A percentile compares a stretch with the other conserved stretches of the same genome.
Evolutionary conservation across 1,284 basidiomycete species (phyloP).

Genomic region (Fistulina hepatica): DNA sequence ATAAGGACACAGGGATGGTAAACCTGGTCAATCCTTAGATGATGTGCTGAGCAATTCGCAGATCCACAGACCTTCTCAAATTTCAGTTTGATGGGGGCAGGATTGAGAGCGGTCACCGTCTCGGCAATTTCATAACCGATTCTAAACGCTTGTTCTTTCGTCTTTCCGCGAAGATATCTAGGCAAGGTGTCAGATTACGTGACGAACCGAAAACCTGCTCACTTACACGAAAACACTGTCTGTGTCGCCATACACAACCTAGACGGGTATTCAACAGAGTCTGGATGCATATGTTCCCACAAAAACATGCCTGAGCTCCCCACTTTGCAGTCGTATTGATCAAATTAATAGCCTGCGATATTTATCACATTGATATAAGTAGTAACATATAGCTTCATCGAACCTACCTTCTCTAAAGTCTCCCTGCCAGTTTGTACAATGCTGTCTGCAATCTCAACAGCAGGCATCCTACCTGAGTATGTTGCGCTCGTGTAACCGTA

Average conservation of each 20-base stretch:
- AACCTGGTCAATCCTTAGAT: slow-evolving; percentile 39
- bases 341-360: slow-evolving; percentile 62
- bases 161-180: slow-evolving; percentile 71
- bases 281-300: too few relatives aligned
- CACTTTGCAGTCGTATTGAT: slow-evolving; percentile 76
- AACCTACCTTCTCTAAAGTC: slow-evolving; percentile 79
- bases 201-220: slow-evolving; percentile 50
- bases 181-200: slow-evolving; percentile 97
- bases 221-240: background rate
- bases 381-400: background rate
- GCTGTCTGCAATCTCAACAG: slow-evolving; percentile 94
- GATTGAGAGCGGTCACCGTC: slow-evolving; percentile 77
- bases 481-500: slow-evolving; percentile 94
- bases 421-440: slow-evolving; percentile 96
- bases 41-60: slow-evolving; percentile 1
- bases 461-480: slow-evolving; percentile 95
- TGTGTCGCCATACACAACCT: too few relatives aligned
- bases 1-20: slow-evolving; percentile 89
- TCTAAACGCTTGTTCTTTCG: slow-evolving; percentile 86
- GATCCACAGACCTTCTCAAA: slow-evolving; percentile 84
- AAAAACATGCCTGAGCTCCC: slow-evolving; percentile 67
- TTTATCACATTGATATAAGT: background rate
- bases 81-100: slow-evolving; percentile 87
- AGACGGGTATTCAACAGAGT: too few relatives aligned
- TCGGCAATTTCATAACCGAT: slow-evolving; percentile 92